A percentile compares a stretch with the other conserved stretches of the same genome.
Evolutionary conservation across 1,139 yeast genomes (phyloP).

Genomic region (Schizosaccharomyces versatilis): DNA sequence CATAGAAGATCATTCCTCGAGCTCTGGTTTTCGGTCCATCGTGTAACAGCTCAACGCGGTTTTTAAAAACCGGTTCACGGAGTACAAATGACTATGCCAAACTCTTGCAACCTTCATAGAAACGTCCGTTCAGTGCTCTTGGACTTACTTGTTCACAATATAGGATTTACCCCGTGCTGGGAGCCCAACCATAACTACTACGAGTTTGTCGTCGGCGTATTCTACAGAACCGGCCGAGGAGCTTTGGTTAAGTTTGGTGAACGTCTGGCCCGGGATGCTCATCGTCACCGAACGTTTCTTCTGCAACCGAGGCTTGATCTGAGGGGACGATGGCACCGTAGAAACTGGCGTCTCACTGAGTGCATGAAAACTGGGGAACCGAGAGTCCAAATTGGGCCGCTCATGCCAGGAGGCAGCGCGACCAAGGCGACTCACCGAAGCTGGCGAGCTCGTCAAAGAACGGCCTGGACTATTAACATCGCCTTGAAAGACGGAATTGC

Average conservation of each 20-base stretch:
- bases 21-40: not conserved
- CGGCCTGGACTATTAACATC: no score
- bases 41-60: not conserved
- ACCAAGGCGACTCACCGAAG: no score
- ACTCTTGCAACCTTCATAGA: not conserved
- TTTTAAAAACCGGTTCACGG: not conserved
- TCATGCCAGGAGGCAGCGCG: no score
- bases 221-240: not conserved
- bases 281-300: not conserved
- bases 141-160: constrained; percentile 21
- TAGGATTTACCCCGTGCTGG: constrained; percentile 25
- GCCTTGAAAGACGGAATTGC: no score
- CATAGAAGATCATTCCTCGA: not conserved
- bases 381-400: not conserved
- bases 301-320: not conserved
- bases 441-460: no score
- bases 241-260: not conserved
- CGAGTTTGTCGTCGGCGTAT: not conserved
- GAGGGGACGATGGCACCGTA: not conserved
- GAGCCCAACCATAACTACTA: constrained; percentile 21
- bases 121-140: no score
- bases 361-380: not conserved
- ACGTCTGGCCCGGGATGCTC: not conserved
- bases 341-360: not conserved
- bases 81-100: not conserved